Evolutionary conservation across 78 protist genomes (phyloP).

Genomic region (Salpingoeca rosetta): DNA sequence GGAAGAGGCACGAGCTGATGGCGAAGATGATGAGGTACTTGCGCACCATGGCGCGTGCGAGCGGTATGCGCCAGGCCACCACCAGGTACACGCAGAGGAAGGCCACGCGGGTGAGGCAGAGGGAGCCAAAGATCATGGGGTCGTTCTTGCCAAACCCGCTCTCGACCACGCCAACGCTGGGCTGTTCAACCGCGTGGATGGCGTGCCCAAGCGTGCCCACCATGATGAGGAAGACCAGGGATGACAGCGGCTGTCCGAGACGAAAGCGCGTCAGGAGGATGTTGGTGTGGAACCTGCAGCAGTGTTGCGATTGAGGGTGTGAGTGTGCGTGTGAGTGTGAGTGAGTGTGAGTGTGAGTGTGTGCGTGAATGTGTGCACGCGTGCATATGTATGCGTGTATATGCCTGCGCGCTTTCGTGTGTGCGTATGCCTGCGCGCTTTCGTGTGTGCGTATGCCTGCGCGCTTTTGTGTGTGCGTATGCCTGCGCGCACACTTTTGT

Average conservation of each 20-base stretch:
- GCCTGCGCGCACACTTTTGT: too few relatives aligned
- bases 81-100: neutral
- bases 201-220: neutral
- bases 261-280: neutral
- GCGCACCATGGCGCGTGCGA: neutral
- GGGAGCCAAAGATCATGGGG: neutral
- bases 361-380: too few relatives aligned
- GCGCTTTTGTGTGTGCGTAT: too few relatives aligned
- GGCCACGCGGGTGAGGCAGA: neutral
- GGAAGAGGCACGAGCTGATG: neutral
- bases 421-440: too few relatives aligned
- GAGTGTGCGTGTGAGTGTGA: too few relatives aligned
- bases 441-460: too few relatives aligned
- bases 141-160: neutral
- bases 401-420: too few relatives aligned
- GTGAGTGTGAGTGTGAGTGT: too few relatives aligned
- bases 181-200: neutral
- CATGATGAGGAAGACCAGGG: neutral
- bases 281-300: neutral
- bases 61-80: neutral
- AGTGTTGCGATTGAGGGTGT: too few relatives aligned
- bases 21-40: neutral
- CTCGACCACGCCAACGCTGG: neutral
- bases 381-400: too few relatives aligned
- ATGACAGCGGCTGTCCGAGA: neutral